phyloP scores from a whole-genome alignment of 176 grass and related monocot genomes.

The Zoysia japonica region DNA sequence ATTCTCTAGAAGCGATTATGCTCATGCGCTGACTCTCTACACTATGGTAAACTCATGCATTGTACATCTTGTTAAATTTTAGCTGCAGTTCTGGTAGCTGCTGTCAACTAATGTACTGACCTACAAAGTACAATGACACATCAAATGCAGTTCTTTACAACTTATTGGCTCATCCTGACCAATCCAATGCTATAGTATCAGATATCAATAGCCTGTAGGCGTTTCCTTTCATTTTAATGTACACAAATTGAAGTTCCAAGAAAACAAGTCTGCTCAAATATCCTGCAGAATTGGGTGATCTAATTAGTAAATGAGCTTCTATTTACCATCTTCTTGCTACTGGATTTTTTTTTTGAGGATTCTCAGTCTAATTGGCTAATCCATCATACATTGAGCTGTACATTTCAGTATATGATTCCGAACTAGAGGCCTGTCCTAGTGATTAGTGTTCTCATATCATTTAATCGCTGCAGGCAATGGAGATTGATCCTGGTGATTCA shows the following conservation, averaged over 20 bases:
- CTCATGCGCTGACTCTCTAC: constrained; percentile 20
- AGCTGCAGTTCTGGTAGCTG: not conserved
- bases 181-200: not conserved
- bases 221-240: not conserved
- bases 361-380: not conserved
- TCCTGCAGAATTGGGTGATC: not conserved
- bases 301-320: not conserved
- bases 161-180: not conserved
- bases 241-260: not conserved
- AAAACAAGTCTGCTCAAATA: not conserved
- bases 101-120: not conserved
- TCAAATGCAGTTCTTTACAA: not conserved
- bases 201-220: not conserved
- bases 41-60: constrained; percentile 20
- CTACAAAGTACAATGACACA: not conserved
- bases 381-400: not conserved
- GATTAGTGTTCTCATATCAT: not conserved
- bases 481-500: constrained; percentile 22
- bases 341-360: not conserved
- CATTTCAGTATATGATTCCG: not conserved
- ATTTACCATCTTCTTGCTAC: not conserved
- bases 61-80: not conserved
- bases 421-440: not conserved
- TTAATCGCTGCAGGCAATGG: constrained; percentile 26
- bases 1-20: constrained; percentile 24